phyloP scores from a whole-genome alignment of 306 rosid genomes.

The Senna tora region DNA sequence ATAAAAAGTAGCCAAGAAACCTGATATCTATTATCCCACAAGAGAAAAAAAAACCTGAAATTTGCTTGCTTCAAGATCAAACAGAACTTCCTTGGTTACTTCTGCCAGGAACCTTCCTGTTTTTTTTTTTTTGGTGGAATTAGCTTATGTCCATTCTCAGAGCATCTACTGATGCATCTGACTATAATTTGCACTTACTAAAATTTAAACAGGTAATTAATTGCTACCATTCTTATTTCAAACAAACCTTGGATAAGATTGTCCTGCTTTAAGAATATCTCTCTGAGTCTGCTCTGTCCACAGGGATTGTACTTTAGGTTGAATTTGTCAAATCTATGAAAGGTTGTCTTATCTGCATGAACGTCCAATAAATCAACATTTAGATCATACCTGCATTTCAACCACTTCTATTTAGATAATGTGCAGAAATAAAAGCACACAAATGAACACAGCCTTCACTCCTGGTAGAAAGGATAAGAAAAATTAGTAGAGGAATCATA shows the following conservation, averaged over 20 bases:
- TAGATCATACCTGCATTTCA: slow-evolving; percentile 60
- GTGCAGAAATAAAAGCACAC: neutral
- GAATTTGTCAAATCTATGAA: slow-evolving; percentile 91
- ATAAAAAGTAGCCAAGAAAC: slow-evolving; percentile 39
- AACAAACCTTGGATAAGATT: slow-evolving; percentile 88
- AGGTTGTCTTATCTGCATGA: slow-evolving; percentile 91
- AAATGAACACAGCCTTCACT: neutral
- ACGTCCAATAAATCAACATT: slow-evolving; percentile 89
- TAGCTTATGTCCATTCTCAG: slow-evolving; percentile 29
- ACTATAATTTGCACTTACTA: slow-evolving; percentile 28
- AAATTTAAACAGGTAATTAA: slow-evolving; percentile 20
- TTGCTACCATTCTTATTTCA: slow-evolving; percentile 25
- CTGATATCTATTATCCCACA: slow-evolving; percentile 40
- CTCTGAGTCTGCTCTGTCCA: slow-evolving; percentile 93
- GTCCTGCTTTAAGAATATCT: slow-evolving; percentile 90
- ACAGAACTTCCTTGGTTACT: slow-evolving; percentile 75
- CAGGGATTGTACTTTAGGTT: slow-evolving; percentile 91
- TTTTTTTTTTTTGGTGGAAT: slow-evolving; percentile 24
- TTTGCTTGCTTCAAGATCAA: slow-evolving; percentile 82
- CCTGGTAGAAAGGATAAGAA: neutral
- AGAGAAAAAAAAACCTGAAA: slow-evolving; percentile 33
- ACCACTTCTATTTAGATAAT: slow-evolving; percentile 2
- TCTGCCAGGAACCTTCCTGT: slow-evolving; percentile 85
- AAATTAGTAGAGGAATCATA: neutral
- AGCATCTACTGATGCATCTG: slow-evolving; percentile 25